Base-by-base conservation (phyloP, 2,329 filamentous ascomycete species). In the Sarocladiaceae sp. region DNA sequence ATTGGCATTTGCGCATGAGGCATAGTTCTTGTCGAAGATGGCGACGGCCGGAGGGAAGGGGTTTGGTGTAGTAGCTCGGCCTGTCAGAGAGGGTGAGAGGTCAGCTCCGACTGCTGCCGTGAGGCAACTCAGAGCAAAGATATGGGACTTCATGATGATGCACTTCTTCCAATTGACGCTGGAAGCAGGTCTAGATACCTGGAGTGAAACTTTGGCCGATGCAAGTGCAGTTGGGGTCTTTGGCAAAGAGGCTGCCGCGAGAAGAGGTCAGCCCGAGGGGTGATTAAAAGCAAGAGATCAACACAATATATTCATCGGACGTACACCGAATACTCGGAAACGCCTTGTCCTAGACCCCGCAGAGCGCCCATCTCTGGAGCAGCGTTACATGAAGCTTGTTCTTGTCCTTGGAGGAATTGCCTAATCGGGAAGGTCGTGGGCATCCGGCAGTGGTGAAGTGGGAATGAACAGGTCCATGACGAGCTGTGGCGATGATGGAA, bases 1-100 rank as follows among this genome's bases (percentile, higher is more conserved):
- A 46, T 57, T 60, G 31, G 59, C 57, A 46, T 58, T 56, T 13
- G 56, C 55, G 31, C 58, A 62, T 3, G 57, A 56, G 23, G 52
- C 48, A 46, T 56, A 54, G 13, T 51, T 53, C 22, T 37, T 22
- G 33, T 53, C 46, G 31, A 50, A 48, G 17, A 39, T 33, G n/a
- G 37, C 55, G 11, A 52, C 42, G 8, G 26, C 23, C 15, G 47
- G 42, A 22, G 56, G 54, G 20, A 57, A 54, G 17, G 18, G 20
- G 37, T 25, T 42, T 22, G 17, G 25, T 7, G 6, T 35, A 26
- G 37, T 10, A 42, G 17, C 7, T 17, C 23, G 37, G 5, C 22
- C 18, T 23, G 5, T 17, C 7, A 42, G 37, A 5, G 12, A 15
- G 8, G 37, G 7, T 15, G 23, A 7, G 22, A 15, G 23, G 17